Percentiles rank a stretch among this genome's conserved stretches.
Evolutionary conservation across 2,329 filamentous ascomycete genomes (phyloP).

Genomic region (Fusarium cicatricum): DNA sequence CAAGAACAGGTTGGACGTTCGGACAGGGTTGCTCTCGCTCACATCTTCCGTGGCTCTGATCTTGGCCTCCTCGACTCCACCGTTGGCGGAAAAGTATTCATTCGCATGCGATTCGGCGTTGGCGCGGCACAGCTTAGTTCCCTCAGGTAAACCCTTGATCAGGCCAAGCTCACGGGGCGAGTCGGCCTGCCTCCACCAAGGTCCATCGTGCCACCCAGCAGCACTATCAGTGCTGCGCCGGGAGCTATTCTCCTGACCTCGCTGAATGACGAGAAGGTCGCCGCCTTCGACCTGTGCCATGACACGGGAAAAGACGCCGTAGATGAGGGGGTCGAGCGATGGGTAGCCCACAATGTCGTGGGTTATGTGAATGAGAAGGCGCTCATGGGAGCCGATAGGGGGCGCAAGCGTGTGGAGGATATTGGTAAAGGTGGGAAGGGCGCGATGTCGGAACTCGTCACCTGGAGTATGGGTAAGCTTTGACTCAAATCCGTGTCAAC

Average conservation of each 20-base stretch:
- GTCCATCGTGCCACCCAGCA: conserved; percentile 88
- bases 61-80: conserved; percentile 82
- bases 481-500: not conserved
- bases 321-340: conserved; percentile 90
- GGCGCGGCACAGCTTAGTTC: conserved; percentile 89
- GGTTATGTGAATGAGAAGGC: conserved; percentile 95
- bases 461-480: conserved; percentile 59
- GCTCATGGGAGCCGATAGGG: conserved; percentile 95
- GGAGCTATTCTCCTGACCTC: conserved; percentile 83
- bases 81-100: conserved; percentile 82
- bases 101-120: conserved; percentile 86
- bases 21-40: conserved; percentile 86
- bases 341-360: conserved; percentile 96
- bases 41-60: conserved; percentile 80
- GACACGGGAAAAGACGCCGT: conserved; percentile 89
- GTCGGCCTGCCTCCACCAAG: conserved; percentile 87
- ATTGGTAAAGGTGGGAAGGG: conserved; percentile 92
- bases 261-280: conserved; percentile 92
- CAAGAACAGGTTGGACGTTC: conserved; percentile 94
- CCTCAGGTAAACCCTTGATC: conserved; percentile 83
- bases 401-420: conserved; percentile 95
- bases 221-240: conserved; percentile 67
- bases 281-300: conserved; percentile 99
- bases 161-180: conserved; percentile 78
- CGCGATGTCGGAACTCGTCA: conserved; percentile 84